These are phyloP conservation scores for Reutealis trisperma DNA, from an alignment of 345 rosid genomes.

Conservation along the genomic window DNA sequence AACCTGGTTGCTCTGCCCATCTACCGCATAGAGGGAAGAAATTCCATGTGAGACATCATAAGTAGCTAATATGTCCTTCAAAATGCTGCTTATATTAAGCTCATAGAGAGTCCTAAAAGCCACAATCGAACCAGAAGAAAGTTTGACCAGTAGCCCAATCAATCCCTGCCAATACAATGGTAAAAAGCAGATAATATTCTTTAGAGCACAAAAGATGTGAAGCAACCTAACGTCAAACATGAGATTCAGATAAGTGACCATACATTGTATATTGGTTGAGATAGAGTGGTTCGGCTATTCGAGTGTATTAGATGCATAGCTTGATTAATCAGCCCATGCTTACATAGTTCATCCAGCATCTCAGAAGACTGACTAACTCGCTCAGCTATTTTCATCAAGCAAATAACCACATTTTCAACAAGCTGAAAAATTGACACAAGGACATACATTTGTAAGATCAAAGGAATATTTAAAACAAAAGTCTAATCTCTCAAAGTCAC, in stretches of 20 bases:
- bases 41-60: conserved; percentile 72
- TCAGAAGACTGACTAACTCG: conserved; percentile 61
- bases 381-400: conserved; percentile 81
- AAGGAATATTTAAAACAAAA: conserved; percentile 2
- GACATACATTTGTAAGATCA: conserved; percentile 11
- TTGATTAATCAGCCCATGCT: conserved; percentile 69
- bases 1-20: conserved; percentile 80
- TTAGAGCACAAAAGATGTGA: conserved; percentile 7
- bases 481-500: not conserved
- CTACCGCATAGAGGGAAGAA: conserved; percentile 53
- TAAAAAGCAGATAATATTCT: conserved; percentile 13
- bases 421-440: conserved; percentile 50
- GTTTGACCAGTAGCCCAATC: conserved; percentile 82
- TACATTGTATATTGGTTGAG: conserved; percentile 80
- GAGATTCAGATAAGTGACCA: conserved; percentile 23
- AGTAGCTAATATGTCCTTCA: conserved; percentile 77
- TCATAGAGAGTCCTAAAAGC: conserved; percentile 79
- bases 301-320: conserved; percentile 60
- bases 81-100: conserved; percentile 65
- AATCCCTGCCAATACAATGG: conserved; percentile 63
- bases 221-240: conserved; percentile 2
- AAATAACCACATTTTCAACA: conserved; percentile 80
- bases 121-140: conserved; percentile 64
- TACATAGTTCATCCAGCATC: conserved; percentile 75
- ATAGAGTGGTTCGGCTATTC: conserved; percentile 73